Evolutionary conservation across 2,329 filamentous ascomycete genomes (phyloP), one percentile per base, ranked within the genome.

Genomic region (Fusarium devonianum): DNA sequence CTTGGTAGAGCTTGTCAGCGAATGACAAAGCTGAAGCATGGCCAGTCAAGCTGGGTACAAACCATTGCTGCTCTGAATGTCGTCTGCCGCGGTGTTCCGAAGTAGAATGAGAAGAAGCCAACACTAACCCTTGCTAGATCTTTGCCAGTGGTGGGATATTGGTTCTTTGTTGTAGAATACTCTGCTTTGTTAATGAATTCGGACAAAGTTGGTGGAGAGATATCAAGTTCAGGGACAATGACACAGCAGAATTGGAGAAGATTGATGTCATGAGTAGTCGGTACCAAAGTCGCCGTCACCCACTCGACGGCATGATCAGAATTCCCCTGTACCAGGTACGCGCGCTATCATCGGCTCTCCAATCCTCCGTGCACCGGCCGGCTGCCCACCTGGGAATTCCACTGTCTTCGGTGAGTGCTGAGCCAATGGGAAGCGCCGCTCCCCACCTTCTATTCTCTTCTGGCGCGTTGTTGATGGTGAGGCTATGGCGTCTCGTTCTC

Each of bases 401-500:
- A 51, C 44, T 32, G 13, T 42, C 46, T 56, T 53, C 44, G 45
- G 45, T 46, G 44, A 10, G 4, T 8, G 33, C 25, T 17, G 25
- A 22, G 23, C 67, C 62, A 69, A 67, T 69, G 42, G 63, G 13
- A 39, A 12, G 29, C 42, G 40, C 29, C 42, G 21, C 54, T 60
- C 54, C 64, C 64, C 60, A 62, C 63, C 56, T 63, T 53, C n/a
- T n/a, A n/a, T n/a, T n/a, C n/a, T n/a, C n/a, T n/a, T n/a, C 44
- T 25, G 40, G 14, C 34, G 40, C 54, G 35, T 53, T 56, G 35
- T 39, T 21, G 35, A 28, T 39, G 13, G 19, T 32, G 16, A 18
- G 14, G 18, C 30, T 38, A 22, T 14, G 17, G 42, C 12, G 29
- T 29, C 17, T 41, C 17, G n/a, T n/a, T n/a, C n/a, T n/a, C n/a